Conservation (phyloP, 2,329 filamentous ascomycete species). For the Phaeosphaeria sp. region DNA sequence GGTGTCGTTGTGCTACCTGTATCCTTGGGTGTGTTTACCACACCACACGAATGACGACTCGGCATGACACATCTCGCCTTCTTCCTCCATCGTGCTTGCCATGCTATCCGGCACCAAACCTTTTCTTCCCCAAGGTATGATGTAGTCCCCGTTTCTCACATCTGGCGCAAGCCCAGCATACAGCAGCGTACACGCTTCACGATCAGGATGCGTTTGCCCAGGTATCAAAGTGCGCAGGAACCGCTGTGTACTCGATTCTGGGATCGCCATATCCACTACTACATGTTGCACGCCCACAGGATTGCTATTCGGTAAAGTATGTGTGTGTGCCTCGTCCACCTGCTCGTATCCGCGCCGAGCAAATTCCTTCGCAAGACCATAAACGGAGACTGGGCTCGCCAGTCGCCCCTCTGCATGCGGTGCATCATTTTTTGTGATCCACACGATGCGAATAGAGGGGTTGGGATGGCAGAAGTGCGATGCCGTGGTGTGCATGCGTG, state of each 20-base stretch:
- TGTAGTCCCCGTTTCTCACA: conserved; percentile 18
- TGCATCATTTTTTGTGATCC: conserved; percentile 1
- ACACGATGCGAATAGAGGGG: conserved; percentile 19
- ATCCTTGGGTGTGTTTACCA: not conserved
- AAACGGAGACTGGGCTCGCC: not conserved
- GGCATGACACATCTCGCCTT: conserved; percentile 1
- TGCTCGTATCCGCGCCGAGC: conserved; percentile 3
- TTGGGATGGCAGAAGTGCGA: conserved; percentile 19
- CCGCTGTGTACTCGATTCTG: not conserved
- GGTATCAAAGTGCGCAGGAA: conserved; percentile 10
- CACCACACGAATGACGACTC: not conserved
- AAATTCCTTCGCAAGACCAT: conserved; percentile 8
- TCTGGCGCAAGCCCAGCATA: conserved; percentile 25
- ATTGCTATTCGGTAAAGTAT: conserved; percentile 11
- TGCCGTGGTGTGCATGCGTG: conserved; percentile 9
- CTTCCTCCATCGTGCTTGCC: conserved; percentile 1
- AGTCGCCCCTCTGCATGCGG: not conserved
- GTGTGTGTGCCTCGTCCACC: conserved; percentile 5
- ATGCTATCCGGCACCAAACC: conserved; percentile 15
- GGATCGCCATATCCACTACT: conserved; percentile 5
- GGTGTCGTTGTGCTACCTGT: not conserved
- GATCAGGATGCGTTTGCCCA: conserved; percentile 3
- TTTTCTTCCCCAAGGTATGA: conserved; percentile 28
- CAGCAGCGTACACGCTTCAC: conserved; percentile 25
- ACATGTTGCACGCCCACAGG: conserved; percentile 16